Base-by-base conservation (phyloP, 179 eudicot species). In the Actinidia arguta region DNA sequence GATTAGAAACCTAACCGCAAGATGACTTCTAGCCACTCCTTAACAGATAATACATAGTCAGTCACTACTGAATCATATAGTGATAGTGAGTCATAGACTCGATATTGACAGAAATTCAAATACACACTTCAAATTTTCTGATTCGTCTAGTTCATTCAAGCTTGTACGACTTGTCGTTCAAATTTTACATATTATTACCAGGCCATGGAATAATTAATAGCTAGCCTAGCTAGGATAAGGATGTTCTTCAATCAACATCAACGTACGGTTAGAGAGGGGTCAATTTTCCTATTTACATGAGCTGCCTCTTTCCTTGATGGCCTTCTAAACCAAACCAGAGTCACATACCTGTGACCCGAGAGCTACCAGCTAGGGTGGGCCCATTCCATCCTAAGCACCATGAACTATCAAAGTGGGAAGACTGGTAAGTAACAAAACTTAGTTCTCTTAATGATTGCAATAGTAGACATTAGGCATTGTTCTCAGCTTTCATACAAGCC, bases 201-300 rank as follows among this genome's bases (percentile, higher is more conserved):
- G 0, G 42, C 42, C 4, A 39, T 39, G 3, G 42, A 39, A 39
- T 39, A 39, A 39, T 39, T 39, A 39, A 39, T 39, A 39, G 42
- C 42, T 39, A 8, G 48, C 6, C 11, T 13, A 39, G 42, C n/a
- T 67, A 31, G 8, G 71, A 36, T 8, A 1, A 36, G 13, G 10
- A 36, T 44, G 27, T 50, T 73, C 14, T 73, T 42, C 76, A 48
- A 51, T 73, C 76, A 50, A 73, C 58, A 73, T 24, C 46, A 31
- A 25, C 12, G 20, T 51, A 51, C 12, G 58, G 59, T 6, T 22
- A 51, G 61, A 25, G 61, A 25, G n/a, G 13, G n/a, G n/a, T 50
- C 59, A 73, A 25, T 73, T 61, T 44, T 27, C 8, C 18, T 74
- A 44, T 51, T 51, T 73, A 5, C 58, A 56, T 10, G n/a, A 46